Conservation (phyloP, 2,329 filamentous ascomycete genomes). For the Dothideomycetes sp. region DNA sequence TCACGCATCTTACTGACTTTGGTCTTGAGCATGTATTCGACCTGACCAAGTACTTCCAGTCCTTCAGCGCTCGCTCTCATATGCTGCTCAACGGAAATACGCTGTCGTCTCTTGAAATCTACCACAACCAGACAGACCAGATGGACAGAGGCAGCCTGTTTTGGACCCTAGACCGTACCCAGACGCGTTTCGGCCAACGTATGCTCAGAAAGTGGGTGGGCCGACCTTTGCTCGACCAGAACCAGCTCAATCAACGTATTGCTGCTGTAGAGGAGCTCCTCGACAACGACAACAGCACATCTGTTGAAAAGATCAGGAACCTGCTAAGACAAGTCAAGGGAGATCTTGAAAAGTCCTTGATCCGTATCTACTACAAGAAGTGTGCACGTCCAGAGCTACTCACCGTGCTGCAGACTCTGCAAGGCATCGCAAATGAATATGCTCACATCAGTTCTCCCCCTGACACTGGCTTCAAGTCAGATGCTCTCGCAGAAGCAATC, state of each 20-base stretch:
- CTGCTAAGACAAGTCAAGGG: conserved; percentile 61
- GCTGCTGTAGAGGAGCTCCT: conserved; percentile 79
- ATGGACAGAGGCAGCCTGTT: conserved; percentile 79
- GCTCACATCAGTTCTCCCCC: conserved; percentile 51
- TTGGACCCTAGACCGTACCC: conserved; percentile 89
- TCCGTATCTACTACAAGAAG: conserved; percentile 95
- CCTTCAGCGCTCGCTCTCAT: conserved; percentile 85
- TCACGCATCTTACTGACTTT: conserved; percentile 82
- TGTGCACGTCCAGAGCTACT: conserved; percentile 84
- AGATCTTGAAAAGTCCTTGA: conserved; percentile 85
- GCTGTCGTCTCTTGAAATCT: conserved; percentile 85
- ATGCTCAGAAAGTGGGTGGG: conserved; percentile 92
- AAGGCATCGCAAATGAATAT: conserved; percentile 70
- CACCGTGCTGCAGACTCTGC: conserved; percentile 72
- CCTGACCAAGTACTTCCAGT: conserved; percentile 92
- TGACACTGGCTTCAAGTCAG: conserved; percentile 62
- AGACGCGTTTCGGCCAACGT: conserved; percentile 78
- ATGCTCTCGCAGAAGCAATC: conserved; percentile 60
- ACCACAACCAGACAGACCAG: conserved; percentile 86
- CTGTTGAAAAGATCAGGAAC: conserved; percentile 62
- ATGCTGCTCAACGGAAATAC: conserved; percentile 97
- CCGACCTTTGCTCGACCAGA: conserved; percentile 69
- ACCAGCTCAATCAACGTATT: conserved; percentile 64
- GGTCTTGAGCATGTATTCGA: conserved; percentile 92
- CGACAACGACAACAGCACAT: conserved; percentile 51